Evolutionary conservation across 495 filamentous ascomycete genomes (phyloP).

Genomic region (Talaromyces ruber): DNA sequence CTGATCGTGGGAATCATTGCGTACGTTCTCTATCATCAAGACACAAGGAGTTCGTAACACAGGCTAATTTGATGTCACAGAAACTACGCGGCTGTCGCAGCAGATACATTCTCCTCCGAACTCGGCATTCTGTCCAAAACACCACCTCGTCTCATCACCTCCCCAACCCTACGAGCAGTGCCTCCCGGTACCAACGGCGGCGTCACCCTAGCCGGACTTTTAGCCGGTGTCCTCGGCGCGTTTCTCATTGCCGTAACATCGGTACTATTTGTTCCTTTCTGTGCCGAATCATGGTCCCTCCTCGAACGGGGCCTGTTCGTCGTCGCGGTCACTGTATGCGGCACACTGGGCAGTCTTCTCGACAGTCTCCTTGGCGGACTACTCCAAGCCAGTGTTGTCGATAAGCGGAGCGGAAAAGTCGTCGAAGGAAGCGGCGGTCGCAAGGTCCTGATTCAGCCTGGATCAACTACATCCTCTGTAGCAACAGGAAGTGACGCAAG

Average conservation of each 20-base stretch:
- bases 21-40: constrained; percentile 18
- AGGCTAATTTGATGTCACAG: constrained; percentile 12
- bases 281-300: constrained; percentile 39
- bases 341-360: constrained; percentile 67
- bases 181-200: constrained; percentile 91
- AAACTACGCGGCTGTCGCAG: constrained; percentile 85
- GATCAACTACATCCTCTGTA: constrained; percentile 12
- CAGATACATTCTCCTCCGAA: constrained; percentile 94
- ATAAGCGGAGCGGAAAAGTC: constrained; percentile 73
- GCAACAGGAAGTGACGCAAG: not conserved
- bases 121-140: constrained; percentile 79
- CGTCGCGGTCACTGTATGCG: constrained; percentile 57
- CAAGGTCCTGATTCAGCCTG: constrained; percentile 52
- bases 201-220: constrained; percentile 63
- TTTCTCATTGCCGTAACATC: constrained; percentile 61
- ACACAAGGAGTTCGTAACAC: not conserved
- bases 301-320: constrained; percentile 47
- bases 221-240: constrained; percentile 67
- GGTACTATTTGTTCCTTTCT: constrained; percentile 61
- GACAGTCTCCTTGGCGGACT: constrained; percentile 82
- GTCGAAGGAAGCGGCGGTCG: constrained; percentile 80
- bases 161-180: constrained; percentile 62
- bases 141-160: constrained; percentile 79
- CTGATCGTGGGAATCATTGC: constrained; percentile 50
- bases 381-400: constrained; percentile 80